Evolutionary conservation across 306 rosid genomes (phyloP).

Genomic region (Rosa rugosa): DNA sequence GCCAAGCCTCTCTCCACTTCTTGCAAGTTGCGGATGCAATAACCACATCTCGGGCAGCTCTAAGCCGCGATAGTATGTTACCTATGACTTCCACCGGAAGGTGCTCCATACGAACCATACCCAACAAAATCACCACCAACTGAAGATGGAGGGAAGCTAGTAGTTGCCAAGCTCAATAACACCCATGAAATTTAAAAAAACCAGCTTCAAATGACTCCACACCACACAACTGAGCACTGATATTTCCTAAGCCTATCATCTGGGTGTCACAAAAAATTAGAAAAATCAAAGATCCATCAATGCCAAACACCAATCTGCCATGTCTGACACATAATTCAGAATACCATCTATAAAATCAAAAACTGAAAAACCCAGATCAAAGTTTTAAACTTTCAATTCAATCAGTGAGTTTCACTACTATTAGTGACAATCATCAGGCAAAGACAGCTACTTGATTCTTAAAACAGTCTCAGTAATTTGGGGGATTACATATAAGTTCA

Average conservation of each 20-base stretch:
- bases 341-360: not conserved
- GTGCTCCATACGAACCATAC: slow-evolving; percentile 72
- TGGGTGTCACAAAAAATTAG: not conserved
- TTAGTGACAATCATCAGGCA: not conserved
- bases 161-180: not conserved
- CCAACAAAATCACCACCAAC: not conserved
- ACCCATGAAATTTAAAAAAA: not conserved
- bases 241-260: not conserved
- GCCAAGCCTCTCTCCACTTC: slow-evolving; percentile 70
- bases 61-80: slow-evolving; percentile 69
- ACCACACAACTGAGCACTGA: not conserved
- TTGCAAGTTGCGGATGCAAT: slow-evolving; percentile 78
- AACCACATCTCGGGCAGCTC: slow-evolving; percentile 71
- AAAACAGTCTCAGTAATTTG: not conserved
- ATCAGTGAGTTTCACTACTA: not conserved
- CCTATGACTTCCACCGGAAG: slow-evolving; percentile 90
- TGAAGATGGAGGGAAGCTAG: not conserved
- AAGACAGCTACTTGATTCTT: not conserved
- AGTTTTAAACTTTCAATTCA: not conserved
- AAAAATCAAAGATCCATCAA: slow-evolving; percentile 4
- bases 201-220: not conserved
- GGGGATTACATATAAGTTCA: not conserved
- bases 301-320: not conserved
- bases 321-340: not conserved
- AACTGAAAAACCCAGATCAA: slow-evolving; percentile 10